Conservation (phyloP, 2,329 filamentous ascomycete genomes). For the Fusarium palustre region DNA sequence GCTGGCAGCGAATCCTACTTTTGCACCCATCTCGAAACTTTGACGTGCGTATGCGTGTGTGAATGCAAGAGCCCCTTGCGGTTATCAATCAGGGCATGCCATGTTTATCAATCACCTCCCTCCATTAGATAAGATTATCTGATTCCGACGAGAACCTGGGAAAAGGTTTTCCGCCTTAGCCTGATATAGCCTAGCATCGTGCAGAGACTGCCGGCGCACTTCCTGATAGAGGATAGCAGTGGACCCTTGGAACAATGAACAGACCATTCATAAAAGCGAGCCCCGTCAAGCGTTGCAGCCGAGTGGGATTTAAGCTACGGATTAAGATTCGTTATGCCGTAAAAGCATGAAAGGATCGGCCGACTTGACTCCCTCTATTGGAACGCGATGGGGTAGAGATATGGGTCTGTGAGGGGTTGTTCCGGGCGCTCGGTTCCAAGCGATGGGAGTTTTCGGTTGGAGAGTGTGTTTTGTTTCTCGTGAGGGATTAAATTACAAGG, state of each 20-base stretch:
- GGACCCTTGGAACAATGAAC: neutral
- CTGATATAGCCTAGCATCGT: neutral
- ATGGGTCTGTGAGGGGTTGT: neutral
- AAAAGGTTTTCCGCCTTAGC: conserved; percentile 2
- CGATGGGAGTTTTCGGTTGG: neutral
- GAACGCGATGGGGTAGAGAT: neutral
- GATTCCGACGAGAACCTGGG: conserved; percentile 16
- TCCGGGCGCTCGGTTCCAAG: neutral
- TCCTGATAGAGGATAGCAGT: neutral
- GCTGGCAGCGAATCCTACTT: neutral
- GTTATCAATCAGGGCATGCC: neutral
- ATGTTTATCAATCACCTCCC: neutral
- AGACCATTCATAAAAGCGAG: neutral
- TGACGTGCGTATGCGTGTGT: neutral
- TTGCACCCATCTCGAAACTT: neutral
- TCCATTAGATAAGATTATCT: conserved; percentile 17
- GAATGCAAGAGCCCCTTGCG: neutral
- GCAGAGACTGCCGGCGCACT: conserved; percentile 8
- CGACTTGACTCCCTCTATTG: neutral
- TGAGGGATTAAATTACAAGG: neutral
- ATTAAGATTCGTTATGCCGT: neutral
- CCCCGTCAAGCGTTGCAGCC: neutral
- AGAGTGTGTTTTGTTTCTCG: neutral
- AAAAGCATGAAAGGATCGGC: neutral
- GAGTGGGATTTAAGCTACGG: neutral